Base-by-base conservation (phyloP, 1,139 yeast species). In the Sugiyamaella pinicola region DNA sequence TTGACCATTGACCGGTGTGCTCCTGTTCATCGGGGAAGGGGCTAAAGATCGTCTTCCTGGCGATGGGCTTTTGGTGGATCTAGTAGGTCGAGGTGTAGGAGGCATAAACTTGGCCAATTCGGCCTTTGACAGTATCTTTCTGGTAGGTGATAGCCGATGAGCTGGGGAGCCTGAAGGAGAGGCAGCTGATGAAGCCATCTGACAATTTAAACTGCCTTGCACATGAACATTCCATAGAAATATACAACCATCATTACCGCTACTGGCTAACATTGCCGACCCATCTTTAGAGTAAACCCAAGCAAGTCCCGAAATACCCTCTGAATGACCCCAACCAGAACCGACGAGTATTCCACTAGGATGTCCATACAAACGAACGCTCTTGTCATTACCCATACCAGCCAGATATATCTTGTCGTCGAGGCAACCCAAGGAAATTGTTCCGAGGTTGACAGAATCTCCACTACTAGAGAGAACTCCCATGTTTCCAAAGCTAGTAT, bases 281-380 rank as follows among this genome's bases (percentile, higher is more conserved):
- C 60, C 64, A 18, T 67, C 65, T 7, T 57, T 58, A 1, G 62
- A 54, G 5, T 61, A 54, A 2, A 64, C 47, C 60, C 65, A 59
- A 1, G 70, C 60, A 12, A 84, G 59, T 0, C 79, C 78, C 3
- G 79, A 63, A 6, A 83, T 74, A 1, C 77, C 69, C 45, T 83
- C 88, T 58, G 84, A 80, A 59, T 84, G 89, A 0, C 87, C 91
- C 85, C 86, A 84, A 37, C 74, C 78, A 0, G 77, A 72, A 10
- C 79, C 74, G 10, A 80, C 45, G 8, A 74, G 74, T 44, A 69
- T 74, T 0, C 85, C 86, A 4, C 72, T 71, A 0, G 61, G 54
- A 55, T 75, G 78, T 40, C 74, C 73, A 61, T 78, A 82, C 1
- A 75, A 63, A 24, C 87, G 68, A 4, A 85, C 67, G 19, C 87